Evolutionary conservation across 768 basidiomycete genomes (phyloP), one percentile per base, ranked within the genome.

Genomic region (Artomyces pyxidatus): DNA sequence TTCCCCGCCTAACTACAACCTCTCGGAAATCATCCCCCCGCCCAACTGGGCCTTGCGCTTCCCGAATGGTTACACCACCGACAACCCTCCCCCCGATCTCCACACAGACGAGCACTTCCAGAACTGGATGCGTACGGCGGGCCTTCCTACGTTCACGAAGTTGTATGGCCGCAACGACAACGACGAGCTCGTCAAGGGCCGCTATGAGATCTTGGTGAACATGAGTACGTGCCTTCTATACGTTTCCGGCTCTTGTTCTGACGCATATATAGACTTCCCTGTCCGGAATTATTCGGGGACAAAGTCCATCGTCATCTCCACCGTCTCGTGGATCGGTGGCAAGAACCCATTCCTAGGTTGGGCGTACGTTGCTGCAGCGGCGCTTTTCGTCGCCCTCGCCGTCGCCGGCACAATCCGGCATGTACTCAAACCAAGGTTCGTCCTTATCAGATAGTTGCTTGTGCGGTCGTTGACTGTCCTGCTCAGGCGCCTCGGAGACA

Each of bases 71-170:
- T 97, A 96, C 67, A 81, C 80, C 3, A 62, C 68, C 1, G 65
- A 66, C 4, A 79, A 73, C 53, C 77, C 77, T 14, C 81, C 84
- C 17, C 94, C 92, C 1, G 70, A 96, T 61, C 71, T 98, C 29
- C 69, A 72, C 45, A 56, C 58, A 2, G 84, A 98, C 60, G 88
- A 97, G 65, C 93, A 88, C 59, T 98, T 99, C 73, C 95, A 98
- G 68, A 94, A 95, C 63, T 99, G 96, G 96, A 99, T 99, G 96
- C 80, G 95, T 50, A 96, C 94, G 2, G 91, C 96, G 1, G 96
- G 95, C 11, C 67, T 98, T 41, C 96, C 96, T 8, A 97, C 95
- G 6, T 99, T 99, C 66, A 83, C 91, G 27, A 98, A 99, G 68
- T 71, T 99, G 19, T 97, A 87, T 61, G 93, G 86, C 14, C 75